Conservation (phyloP, 2,329 filamentous ascomycete genomes). For the Apiospora malaysiana region DNA sequence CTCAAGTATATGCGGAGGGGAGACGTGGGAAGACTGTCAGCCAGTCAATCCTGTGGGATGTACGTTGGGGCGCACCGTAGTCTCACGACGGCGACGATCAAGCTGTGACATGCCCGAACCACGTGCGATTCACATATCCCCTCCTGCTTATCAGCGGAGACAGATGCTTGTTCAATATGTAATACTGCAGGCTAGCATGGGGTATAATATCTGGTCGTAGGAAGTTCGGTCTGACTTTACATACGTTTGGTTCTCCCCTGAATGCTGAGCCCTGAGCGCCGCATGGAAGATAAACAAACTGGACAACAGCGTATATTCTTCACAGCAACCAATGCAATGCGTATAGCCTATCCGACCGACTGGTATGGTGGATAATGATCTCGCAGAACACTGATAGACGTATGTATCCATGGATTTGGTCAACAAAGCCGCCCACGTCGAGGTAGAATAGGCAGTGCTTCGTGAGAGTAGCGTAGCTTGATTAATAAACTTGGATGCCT, state of each 20-base stretch:
- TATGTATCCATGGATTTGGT: too few species aligned
- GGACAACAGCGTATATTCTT: background rate
- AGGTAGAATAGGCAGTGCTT: background rate
- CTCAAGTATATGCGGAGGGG: background rate
- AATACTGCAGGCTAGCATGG: background rate
- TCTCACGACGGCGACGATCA: constrained; percentile 8
- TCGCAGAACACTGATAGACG: background rate
- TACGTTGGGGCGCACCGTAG: background rate
- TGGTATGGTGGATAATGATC: background rate
- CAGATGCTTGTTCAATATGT: background rate
- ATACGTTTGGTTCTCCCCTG: background rate
- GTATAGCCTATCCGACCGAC: background rate
- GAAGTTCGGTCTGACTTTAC: background rate
- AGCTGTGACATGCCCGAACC: background rate
- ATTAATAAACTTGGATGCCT: constrained; percentile 6
- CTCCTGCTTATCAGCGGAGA: background rate
- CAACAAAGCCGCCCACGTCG: background rate
- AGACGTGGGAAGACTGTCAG: background rate
- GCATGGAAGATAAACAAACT: background rate
- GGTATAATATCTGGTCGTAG: background rate
- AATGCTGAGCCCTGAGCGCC: background rate
- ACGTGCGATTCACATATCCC: constrained; percentile 1
- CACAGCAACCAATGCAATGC: background rate
- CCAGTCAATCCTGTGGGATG: background rate
- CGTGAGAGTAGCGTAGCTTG: background rate